These are phyloP conservation scores for Tilletia indica DNA, from an alignment of 1,284 basidiomycete genomes.

Conservation along the genomic window DNA sequence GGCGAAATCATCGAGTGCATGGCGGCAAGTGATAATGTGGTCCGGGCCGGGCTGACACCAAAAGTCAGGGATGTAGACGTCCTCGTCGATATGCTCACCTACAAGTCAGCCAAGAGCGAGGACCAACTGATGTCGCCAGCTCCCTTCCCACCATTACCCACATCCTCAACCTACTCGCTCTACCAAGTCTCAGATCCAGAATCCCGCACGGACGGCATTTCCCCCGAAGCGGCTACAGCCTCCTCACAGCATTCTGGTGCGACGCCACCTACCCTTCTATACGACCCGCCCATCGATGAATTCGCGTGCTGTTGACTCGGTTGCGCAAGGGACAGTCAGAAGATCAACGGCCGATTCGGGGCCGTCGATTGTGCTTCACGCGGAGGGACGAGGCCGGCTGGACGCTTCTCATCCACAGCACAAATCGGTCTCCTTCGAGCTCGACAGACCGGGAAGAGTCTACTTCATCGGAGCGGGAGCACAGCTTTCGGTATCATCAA, in stretches of 20 bases:
- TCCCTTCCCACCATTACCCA: conserved; percentile 59
- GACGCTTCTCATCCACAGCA: conserved; percentile 21
- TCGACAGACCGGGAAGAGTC: conserved; percentile 66
- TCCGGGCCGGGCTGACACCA: conserved; percentile 94
- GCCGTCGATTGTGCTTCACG: conserved; percentile 79
- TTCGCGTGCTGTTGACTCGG: conserved; percentile 77
- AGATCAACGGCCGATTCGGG: conserved; percentile 66
- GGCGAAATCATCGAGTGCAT: conserved; percentile 55
- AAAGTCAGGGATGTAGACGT: conserved; percentile 91
- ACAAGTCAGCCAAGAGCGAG: conserved; percentile 62
- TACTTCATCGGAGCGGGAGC: conserved; percentile 78
- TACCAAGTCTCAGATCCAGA: conserved; percentile 32
- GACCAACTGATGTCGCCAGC: conserved; percentile 68
- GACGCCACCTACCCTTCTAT: conserved; percentile 60
- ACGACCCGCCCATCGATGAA: conserved; percentile 91
- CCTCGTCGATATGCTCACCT: conserved; percentile 83
- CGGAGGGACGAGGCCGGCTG: conserved; percentile 66
- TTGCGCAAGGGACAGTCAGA: conserved; percentile 62
- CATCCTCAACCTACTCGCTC: conserved; percentile 19
- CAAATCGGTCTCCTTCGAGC: not conserved
- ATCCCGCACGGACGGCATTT: conserved; percentile 30
- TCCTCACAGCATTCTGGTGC: not conserved
- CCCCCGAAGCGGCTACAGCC: conserved; percentile 51
- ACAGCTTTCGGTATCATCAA: conserved; percentile 60
- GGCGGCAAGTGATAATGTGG: conserved; percentile 77